Evolutionary conservation across 495 filamentous ascomycete genomes (phyloP), one percentile per base, ranked within the genome.

Genomic region (Annulohypoxylon maeteangense): DNA sequence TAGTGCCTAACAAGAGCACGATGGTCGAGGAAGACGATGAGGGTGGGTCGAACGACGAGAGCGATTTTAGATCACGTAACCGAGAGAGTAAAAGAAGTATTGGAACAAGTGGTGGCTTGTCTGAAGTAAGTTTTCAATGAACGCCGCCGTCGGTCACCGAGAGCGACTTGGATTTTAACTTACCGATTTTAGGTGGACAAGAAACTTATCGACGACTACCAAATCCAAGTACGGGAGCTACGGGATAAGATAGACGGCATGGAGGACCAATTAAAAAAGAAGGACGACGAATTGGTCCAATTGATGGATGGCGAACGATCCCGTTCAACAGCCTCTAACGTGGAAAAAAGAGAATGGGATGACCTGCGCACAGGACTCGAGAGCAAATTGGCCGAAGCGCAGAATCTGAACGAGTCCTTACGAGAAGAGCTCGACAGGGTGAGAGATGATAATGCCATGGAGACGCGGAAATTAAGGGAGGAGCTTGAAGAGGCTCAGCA

Each of bases 1-100:
- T 98, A 67, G 90, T 98, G 23, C 96, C 95, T 5, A 98, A 97
- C 72, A 99, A 98, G 80, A 96, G 95, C 72, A 98, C 93, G 0
- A 93, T 99, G 91, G 91, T 98, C 14, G 95, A 99, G 77, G 95
- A 99, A 78, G 95, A 96, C 68, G 91, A 94, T 72, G 82, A 80
- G 14, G 68, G 29, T 18, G 71, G 65, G 2, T 78, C 75, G 11
- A 78, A 81, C 3, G 79, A 82, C 12, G 87, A 89, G 62, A 81
- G 85, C 54, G 89, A 91, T 29, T 69, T 69, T 10, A 54, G 79
- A 83, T 70, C 84, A 67, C 70, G 77, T 62, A 81, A 82, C 22
- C 78, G 80, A 40, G 82, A 83, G 57, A 92, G 88, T 54, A 86
- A 89, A 67, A 85, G 87, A 60, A 90, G 81, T 14, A 85, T 83